Conservation (phyloP, 2,329 filamentous ascomycete genomes). For the Seiridium unicorne region DNA sequence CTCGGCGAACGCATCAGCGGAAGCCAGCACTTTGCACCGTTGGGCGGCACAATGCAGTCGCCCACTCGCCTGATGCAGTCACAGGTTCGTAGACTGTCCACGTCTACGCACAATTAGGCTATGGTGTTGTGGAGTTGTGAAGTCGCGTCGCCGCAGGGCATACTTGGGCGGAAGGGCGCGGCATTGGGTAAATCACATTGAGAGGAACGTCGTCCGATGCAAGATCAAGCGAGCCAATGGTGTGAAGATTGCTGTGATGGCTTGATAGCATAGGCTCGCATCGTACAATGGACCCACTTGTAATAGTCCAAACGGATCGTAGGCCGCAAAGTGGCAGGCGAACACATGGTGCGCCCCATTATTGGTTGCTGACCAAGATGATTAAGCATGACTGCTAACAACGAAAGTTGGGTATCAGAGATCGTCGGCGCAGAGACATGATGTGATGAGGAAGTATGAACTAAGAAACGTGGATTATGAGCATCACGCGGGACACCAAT, state of each 20-base stretch:
- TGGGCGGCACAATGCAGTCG: neutral
- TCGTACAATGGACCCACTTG: neutral
- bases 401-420: too few relatives aligned
- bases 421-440: too few relatives aligned
- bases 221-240: neutral
- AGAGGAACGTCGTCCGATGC: neutral
- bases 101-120: neutral
- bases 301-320: conserved; percentile 1
- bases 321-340: neutral
- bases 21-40: neutral
- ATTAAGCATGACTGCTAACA: too few relatives aligned
- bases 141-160: neutral
- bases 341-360: neutral
- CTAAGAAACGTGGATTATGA: too few relatives aligned
- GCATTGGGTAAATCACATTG: neutral
- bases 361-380: neutral
- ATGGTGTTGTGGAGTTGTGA: neutral
- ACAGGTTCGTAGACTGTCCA: neutral
- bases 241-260: neutral
- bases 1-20: neutral
- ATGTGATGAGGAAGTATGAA: too few relatives aligned
- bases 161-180: neutral
- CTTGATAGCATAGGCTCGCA: neutral
- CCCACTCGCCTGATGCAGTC: neutral
- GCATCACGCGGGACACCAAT: too few relatives aligned